Evolutionary conservation across 2,329 filamentous ascomycete genomes (phyloP).

Genomic region (Beauveria pseudobassiana): DNA sequence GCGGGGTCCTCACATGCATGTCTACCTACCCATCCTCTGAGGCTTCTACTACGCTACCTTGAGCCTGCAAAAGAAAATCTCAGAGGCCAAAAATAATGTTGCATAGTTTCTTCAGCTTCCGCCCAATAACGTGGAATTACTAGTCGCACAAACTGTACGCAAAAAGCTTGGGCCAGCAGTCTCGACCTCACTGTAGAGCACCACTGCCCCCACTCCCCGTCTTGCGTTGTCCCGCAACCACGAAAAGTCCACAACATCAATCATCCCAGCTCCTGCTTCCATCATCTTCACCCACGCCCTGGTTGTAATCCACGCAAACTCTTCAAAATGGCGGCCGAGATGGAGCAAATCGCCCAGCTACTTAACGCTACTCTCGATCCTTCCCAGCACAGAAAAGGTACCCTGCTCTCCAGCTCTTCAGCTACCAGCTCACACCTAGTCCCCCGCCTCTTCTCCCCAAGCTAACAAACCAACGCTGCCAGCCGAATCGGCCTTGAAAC

Average conservation of each 20-base stretch:
- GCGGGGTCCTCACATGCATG: neutral
- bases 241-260: slow-evolving; percentile 11
- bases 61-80: neutral
- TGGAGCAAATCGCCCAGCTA: slow-evolving; percentile 65
- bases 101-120: neutral
- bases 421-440: slow-evolving; percentile 14
- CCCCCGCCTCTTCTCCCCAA: slow-evolving; percentile 22
- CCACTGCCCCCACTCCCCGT: neutral
- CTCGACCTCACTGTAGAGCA: neutral
- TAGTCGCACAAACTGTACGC: neutral
- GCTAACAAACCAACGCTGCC: slow-evolving; percentile 30
- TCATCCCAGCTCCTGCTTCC: neutral
- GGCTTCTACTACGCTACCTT: neutral
- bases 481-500: slow-evolving; percentile 77
- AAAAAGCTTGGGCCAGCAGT: slow-evolving; percentile 1
- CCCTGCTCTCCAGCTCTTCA: slow-evolving; percentile 22
- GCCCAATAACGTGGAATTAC: too few relatives aligned
- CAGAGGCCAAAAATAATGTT: neutral
- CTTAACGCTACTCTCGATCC: slow-evolving; percentile 88
- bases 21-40: too few relatives aligned
- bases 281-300: slow-evolving; percentile 14
- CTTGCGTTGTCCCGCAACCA: slow-evolving; percentile 12
- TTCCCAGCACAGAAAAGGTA: slow-evolving; percentile 82
- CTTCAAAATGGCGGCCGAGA: slow-evolving; percentile 48
- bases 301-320: slow-evolving; percentile 3